These are phyloP conservation scores for Dendrobium chrysotoxum DNA, from an alignment of 106 monocot species.

Conservation along the genomic window DNA sequence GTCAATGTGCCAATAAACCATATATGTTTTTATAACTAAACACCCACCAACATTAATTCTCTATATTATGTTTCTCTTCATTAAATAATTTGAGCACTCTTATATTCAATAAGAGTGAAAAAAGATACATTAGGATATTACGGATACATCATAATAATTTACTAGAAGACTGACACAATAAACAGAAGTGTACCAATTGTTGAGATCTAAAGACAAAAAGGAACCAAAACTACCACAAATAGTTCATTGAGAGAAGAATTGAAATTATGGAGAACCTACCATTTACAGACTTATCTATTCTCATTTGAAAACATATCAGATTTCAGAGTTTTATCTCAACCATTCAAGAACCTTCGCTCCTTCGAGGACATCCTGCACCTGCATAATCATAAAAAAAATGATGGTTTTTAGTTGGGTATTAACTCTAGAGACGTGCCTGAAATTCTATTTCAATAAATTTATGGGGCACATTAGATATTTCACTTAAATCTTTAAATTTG, in stretches of 20 bases:
- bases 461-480: neutral
- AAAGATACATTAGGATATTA: too few species aligned
- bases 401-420: neutral
- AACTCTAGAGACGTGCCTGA: neutral
- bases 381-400: constrained; percentile 6
- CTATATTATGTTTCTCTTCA: too few species aligned
- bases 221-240: neutral
- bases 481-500: neutral
- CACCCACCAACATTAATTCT: too few species aligned
- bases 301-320: constrained; percentile 60
- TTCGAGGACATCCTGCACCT: constrained; percentile 91
- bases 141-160: too few species aligned
- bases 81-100: too few species aligned
- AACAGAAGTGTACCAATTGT: too few species aligned
- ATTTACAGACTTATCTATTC: neutral
- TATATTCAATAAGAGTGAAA: too few species aligned
- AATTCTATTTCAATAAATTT: neutral
- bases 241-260: neutral
- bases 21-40: too few species aligned
- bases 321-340: constrained; percentile 80
- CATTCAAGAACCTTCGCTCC: constrained; percentile 98
- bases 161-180: too few species aligned
- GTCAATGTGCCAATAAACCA: too few species aligned
- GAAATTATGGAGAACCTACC: neutral
- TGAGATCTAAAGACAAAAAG: too few species aligned